phyloP scores from a whole-genome alignment of 106 monocot species.

The Alisma plantagoaquatica region DNA sequence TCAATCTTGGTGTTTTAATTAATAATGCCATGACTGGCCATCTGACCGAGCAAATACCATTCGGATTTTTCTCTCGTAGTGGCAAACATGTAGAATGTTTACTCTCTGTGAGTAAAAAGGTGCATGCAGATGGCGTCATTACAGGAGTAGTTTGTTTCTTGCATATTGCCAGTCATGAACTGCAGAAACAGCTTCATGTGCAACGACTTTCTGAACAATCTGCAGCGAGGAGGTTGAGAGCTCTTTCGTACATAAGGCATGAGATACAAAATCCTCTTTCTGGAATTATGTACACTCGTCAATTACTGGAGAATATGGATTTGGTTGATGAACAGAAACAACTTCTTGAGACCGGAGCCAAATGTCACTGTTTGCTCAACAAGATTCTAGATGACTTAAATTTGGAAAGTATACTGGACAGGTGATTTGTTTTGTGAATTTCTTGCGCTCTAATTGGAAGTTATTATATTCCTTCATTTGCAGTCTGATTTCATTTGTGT shows the following conservation, averaged over 20 bases:
- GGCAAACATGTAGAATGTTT: slow-evolving; percentile 60
- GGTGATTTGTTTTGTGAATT: too few species aligned
- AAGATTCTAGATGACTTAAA: slow-evolving; percentile 76
- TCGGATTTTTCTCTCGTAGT: slow-evolving; percentile 46
- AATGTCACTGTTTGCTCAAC: slow-evolving; percentile 69
- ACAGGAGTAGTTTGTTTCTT: slow-evolving; percentile 93
- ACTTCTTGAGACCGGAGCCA: slow-evolving; percentile 37
- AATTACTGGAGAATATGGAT: slow-evolving; percentile 48
- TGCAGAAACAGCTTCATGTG: slow-evolving; percentile 60
- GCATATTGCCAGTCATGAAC: slow-evolving; percentile 60
- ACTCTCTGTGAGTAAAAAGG: slow-evolving; percentile 66
- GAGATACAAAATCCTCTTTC: slow-evolving; percentile 82
- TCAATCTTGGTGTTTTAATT: slow-evolving; percentile 72
- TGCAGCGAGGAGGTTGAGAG: slow-evolving; percentile 45
- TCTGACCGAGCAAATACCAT: slow-evolving; percentile 53
- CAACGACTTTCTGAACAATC: slow-evolving; percentile 56
- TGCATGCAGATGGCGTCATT: slow-evolving; percentile 37
- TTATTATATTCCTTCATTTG: too few species aligned
- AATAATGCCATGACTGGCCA: slow-evolving; percentile 84
- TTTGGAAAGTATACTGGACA: slow-evolving; percentile 71
- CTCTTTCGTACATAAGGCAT: slow-evolving; percentile 65
- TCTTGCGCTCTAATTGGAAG: too few species aligned
- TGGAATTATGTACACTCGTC: slow-evolving; percentile 49
- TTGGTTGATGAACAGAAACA: slow-evolving; percentile 50
- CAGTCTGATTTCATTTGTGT: too few species aligned